A percentile compares a stretch with the other conserved stretches of the same genome.
These are phyloP conservation scores for Phytopythium kandeliae DNA, from an alignment of 352 stramenopile species.

Conservation along the genomic window DNA sequence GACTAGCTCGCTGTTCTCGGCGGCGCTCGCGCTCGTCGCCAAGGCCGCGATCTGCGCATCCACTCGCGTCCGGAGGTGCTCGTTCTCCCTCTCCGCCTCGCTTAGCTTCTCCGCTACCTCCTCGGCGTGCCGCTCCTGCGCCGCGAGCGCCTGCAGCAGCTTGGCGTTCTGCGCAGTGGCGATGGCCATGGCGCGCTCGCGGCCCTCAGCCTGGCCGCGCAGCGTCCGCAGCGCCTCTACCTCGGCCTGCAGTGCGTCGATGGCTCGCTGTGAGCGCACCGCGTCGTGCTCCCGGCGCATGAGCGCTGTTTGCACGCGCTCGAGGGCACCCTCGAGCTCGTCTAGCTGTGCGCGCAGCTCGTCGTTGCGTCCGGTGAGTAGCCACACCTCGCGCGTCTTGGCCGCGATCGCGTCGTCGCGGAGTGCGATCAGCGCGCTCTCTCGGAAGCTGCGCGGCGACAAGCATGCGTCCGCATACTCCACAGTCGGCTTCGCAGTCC, in stretches of 20 bases:
- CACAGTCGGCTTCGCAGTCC: background rate
- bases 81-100: conserved; percentile 26
- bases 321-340: conserved; percentile 52
- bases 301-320: conserved; percentile 50
- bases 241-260: conserved; percentile 51
- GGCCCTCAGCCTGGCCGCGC: conserved; percentile 43
- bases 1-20: conserved; percentile 36
- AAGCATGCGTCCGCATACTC: conserved; percentile 43
- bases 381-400: conserved; percentile 66
- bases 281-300: conserved; percentile 60
- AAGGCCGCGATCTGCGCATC: conserved; percentile 14
- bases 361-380: conserved; percentile 64
- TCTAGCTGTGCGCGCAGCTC: conserved; percentile 59
- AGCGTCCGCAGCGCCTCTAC: conserved; percentile 48
- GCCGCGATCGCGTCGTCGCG: conserved; percentile 66
- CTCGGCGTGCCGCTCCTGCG: conserved; percentile 34
- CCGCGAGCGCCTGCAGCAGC: conserved; percentile 53
- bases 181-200: conserved; percentile 70
- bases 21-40: conserved; percentile 17
- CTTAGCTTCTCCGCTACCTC: conserved; percentile 19
- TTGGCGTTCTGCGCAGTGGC: conserved; percentile 69
- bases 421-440: conserved; percentile 69
- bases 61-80: conserved; percentile 27
- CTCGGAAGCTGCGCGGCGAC: conserved; percentile 62
- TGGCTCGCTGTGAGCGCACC: conserved; percentile 36